Evolutionary conservation across 768 basidiomycete species (phyloP).

Genomic region (Agrocybe chaxingu): DNA sequence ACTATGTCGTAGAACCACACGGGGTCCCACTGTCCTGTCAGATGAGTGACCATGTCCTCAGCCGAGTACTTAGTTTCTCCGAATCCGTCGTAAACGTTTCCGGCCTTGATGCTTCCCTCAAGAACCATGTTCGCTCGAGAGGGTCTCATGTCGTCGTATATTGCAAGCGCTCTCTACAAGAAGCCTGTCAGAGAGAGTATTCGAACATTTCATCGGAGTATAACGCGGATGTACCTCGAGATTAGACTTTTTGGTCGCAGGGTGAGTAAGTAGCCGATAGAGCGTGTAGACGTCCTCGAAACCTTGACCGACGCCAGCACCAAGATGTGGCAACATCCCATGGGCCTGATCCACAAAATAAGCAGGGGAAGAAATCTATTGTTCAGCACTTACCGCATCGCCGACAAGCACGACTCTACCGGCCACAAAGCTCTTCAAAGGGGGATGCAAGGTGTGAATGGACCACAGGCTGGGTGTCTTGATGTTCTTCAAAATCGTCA

Average conservation of each 20-base stretch:
- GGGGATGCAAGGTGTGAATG: slow-evolving; percentile 46
- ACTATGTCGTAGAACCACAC: slow-evolving; percentile 49
- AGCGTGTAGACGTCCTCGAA: slow-evolving; percentile 53
- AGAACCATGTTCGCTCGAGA: slow-evolving; percentile 50
- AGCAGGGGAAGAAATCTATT: not conserved
- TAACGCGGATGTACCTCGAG: slow-evolving; percentile 31
- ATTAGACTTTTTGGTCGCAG: slow-evolving; percentile 33
- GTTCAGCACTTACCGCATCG: slow-evolving; percentile 39
- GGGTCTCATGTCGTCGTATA: slow-evolving; percentile 42
- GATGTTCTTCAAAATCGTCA: slow-evolving; percentile 37
- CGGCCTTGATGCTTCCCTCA: slow-evolving; percentile 35
- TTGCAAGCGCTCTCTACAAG: slow-evolving; percentile 39
- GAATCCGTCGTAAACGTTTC: slow-evolving; percentile 41
- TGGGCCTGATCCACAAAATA: slow-evolving; percentile 40
- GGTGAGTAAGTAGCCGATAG: slow-evolving; percentile 40
- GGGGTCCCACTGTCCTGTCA: slow-evolving; percentile 40
- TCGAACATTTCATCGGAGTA: not conserved
- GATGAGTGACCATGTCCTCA: slow-evolving; percentile 28
- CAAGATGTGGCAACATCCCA: slow-evolving; percentile 57
- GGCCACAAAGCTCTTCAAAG: slow-evolving; percentile 38
- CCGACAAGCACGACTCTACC: slow-evolving; percentile 49
- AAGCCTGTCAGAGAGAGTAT: not conserved
- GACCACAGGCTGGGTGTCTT: slow-evolving; percentile 48
- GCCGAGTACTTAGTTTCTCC: slow-evolving; percentile 27
- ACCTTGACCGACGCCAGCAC: slow-evolving; percentile 57